phyloP scores from a whole-genome alignment of 129 eudicot species.

The Pulicaria dysenterica region DNA sequence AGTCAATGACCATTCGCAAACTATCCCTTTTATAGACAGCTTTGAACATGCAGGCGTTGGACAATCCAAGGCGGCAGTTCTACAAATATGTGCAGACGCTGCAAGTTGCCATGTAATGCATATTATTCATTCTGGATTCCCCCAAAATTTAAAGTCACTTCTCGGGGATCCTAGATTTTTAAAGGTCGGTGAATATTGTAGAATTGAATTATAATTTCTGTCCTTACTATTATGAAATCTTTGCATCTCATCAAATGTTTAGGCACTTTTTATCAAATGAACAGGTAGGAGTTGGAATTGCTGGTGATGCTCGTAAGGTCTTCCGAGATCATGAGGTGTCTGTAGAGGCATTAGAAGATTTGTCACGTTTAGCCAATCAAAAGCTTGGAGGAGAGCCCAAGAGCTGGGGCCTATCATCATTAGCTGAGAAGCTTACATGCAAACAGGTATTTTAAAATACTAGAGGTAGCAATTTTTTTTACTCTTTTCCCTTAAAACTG shows the following conservation, averaged over 20 bases:
- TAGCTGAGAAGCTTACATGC: slow-evolving; percentile 67
- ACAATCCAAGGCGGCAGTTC: slow-evolving; percentile 76
- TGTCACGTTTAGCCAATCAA: slow-evolving; percentile 66
- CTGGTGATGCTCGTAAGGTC: slow-evolving; percentile 70
- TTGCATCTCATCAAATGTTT: not conserved
- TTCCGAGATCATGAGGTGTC: slow-evolving; percentile 61
- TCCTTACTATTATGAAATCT: not conserved
- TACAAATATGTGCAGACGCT: slow-evolving; percentile 77
- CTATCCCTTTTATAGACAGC: slow-evolving; percentile 7
- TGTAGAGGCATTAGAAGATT: slow-evolving; percentile 58
- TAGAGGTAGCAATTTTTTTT: not conserved
- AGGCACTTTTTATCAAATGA: slow-evolving; percentile 6
- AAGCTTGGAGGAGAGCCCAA: slow-evolving; percentile 66
- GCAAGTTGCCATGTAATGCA: slow-evolving; percentile 74
- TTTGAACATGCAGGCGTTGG: slow-evolving; percentile 54
- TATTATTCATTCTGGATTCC: slow-evolving; percentile 77
- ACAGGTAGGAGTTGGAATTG: slow-evolving; percentile 82
- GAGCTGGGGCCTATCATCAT: slow-evolving; percentile 62
- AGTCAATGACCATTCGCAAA: not conserved
- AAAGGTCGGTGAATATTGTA: slow-evolving; percentile 48
- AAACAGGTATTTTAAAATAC: slow-evolving; percentile 49
- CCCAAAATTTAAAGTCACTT: slow-evolving; percentile 58
- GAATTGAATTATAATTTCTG: not conserved
- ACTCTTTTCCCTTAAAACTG: not conserved
- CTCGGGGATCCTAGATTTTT: slow-evolving; percentile 59